Percentiles rank a stretch among this genome's conserved stretches.
Conservation (phyloP, 345 rosid genomes). For the Eucalyptus guilfoylei region DNA sequence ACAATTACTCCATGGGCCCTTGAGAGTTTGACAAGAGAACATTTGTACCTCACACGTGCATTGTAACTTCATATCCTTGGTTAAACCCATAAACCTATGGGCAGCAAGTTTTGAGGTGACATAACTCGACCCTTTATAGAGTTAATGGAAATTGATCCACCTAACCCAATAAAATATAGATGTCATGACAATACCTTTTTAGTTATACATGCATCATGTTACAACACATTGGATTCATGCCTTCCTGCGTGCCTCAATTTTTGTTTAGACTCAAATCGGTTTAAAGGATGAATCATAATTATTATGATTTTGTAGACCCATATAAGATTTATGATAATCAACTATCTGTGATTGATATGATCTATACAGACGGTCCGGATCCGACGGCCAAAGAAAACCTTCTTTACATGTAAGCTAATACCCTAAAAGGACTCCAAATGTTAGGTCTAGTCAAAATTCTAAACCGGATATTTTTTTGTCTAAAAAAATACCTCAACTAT, state of each 20-base stretch:
- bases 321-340: neutral
- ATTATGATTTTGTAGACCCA: neutral
- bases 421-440: no score
- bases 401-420: neutral
- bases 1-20: no score
- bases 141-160: neutral
- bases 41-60: neutral
- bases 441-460: fast-evolving
- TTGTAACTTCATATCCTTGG: fast-evolving
- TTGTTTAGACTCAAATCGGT: neutral
- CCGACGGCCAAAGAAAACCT: neutral
- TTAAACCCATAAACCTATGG: neutral
- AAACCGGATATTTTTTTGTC: neutral
- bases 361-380: neutral
- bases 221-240: neutral
- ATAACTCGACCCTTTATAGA: no score
- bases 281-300: neutral
- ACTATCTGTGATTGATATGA: neutral
- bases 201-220: neutral
- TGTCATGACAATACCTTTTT: neutral
- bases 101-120: neutral
- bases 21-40: neutral
- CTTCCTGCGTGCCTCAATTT: neutral
- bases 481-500: neutral
- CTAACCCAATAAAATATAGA: neutral